Base-by-base conservation (phyloP, 2,329 filamentous ascomycete genomes). In the Chaetomium olivaceum region DNA sequence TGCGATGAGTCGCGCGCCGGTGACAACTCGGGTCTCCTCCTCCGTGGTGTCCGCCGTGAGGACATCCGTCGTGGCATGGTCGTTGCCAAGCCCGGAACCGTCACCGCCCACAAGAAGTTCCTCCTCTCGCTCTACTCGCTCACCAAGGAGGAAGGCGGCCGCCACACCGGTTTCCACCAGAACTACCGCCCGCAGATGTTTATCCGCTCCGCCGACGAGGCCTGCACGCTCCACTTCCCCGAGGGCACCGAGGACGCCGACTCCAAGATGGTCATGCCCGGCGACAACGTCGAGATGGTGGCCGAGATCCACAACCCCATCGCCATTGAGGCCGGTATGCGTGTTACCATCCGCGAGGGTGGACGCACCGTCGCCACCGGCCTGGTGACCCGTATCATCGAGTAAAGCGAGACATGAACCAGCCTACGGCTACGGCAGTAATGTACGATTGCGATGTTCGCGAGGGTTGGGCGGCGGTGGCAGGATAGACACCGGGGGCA, bases 211-310 rank as follows among this genome's bases (percentile, higher is more conserved):
- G 92, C 94, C 71, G 91, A 92, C 82, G 87, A 91, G 84, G 85
- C 83, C 25, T 90, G 91, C 75, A 84, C 89, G 65, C 87, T 99
- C 74, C 88, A 84, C 77, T 97, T 94, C 89, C 92, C 93, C 62
- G 93, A 95, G 74, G 91, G 90, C 69, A 90, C 85, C 69, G 89
- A 90, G 78, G 89, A 94, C 73, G 80, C 85, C 67, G 77, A 84
- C 70, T 82, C 81, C 79, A 93, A 92, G 85, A 91, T 93, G 83
- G 89, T 97, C 80, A 96, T 97, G 93, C 95, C 95, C 61, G 95
- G 95, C 79, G 95, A 99, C 87, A 99, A 99, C 81, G 88, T 97
- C 72, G 95, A 99, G 85, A 97, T 99, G 93, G 83, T 95, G 71
- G 91, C 93, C 78, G 87, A 90, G 74, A 89, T 97, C 76, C 87